Evolutionary conservation across 441 rosid genomes (phyloP).

Genomic region (Geranium incanum): DNA sequence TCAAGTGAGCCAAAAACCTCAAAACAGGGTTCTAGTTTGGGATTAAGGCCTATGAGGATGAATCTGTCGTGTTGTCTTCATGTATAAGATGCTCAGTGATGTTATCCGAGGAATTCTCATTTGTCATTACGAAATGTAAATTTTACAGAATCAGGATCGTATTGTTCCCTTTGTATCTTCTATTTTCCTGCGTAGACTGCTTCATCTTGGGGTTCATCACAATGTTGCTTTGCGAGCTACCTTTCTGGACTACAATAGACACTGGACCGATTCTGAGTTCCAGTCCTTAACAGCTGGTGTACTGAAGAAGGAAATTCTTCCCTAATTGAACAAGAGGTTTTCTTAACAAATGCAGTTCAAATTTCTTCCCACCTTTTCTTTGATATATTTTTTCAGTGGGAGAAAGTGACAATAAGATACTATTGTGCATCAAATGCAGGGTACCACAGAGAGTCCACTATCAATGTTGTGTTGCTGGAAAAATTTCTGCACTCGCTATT

Average conservation of each 20-base stretch:
- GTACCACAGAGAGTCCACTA: constrained; percentile 43
- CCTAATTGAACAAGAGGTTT: constrained; percentile 77
- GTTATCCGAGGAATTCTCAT: constrained; percentile 10
- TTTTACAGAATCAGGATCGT: constrained; percentile 51
- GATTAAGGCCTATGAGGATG: not conserved
- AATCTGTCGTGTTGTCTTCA: not conserved
- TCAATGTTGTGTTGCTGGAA: constrained; percentile 69
- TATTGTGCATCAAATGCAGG: constrained; percentile 39
- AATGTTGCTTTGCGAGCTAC: constrained; percentile 52
- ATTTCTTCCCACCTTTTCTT: constrained; percentile 6
- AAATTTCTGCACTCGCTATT: constrained; percentile 64
- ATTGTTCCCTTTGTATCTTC: constrained; percentile 69
- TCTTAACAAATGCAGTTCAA: not conserved
- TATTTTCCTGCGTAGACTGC: constrained; percentile 71
- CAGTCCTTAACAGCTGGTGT: constrained; percentile 73
- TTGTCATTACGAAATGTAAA: not conserved
- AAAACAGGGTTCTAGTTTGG: not conserved
- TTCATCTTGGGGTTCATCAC: constrained; percentile 76
- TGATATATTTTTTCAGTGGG: constrained; percentile 9
- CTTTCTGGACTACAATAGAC: constrained; percentile 69
- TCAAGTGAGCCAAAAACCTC: not conserved
- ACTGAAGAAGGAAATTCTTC: constrained; percentile 71
- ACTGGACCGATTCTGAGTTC: constrained; percentile 81
- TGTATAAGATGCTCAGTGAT: constrained; percentile 5
- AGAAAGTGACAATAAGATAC: not conserved